Evolutionary conservation across 805 yeast genomes (phyloP).

Genomic region (Yarrowia porcina): DNA sequence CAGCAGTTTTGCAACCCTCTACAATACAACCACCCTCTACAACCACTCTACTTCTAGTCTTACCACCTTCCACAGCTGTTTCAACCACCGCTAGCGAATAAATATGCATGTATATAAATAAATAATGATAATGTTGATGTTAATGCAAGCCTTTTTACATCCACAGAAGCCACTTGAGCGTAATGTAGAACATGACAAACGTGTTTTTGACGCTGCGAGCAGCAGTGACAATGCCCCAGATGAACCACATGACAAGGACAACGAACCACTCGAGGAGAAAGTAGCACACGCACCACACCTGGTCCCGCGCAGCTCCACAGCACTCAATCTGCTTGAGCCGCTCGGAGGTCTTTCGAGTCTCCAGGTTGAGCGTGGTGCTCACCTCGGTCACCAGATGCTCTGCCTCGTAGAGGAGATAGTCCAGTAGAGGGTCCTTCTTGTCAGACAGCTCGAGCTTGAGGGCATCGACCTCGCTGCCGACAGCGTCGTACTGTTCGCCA

Average conservation of each 20-base stretch:
- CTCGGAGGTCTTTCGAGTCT: conserved; percentile 31
- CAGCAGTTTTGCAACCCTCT: too few relatives aligned
- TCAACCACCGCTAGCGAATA: background rate
- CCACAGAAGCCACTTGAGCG: conserved; percentile 33
- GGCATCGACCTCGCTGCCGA: conserved; percentile 27
- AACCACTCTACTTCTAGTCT: too few relatives aligned
- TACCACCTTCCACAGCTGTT: too few relatives aligned
- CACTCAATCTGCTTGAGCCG: conserved; percentile 31
- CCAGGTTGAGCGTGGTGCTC: conserved; percentile 32
- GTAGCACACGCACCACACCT: conserved; percentile 31
- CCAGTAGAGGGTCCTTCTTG: conserved; percentile 30
- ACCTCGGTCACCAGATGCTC: conserved; percentile 33
- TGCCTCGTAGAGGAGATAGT: conserved; percentile 32
- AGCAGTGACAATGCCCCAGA: conserved; percentile 32
- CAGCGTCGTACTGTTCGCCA: conserved; percentile 23
- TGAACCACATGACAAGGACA: conserved; percentile 33
- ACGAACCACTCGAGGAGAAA: conserved; percentile 31
- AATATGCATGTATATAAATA: conserved; percentile 2
- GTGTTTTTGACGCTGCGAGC: conserved; percentile 23
- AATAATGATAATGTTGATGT: too few relatives aligned
- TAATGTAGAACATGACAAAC: conserved; percentile 9
- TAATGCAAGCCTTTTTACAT: conserved; percentile 28
- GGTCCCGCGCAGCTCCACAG: conserved; percentile 27
- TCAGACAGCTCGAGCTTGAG: conserved; percentile 29
- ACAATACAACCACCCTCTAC: too few relatives aligned